Evolutionary conservation across 2,329 filamentous ascomycete genomes (phyloP).

Genomic region (Fusarium kyushuense): DNA sequence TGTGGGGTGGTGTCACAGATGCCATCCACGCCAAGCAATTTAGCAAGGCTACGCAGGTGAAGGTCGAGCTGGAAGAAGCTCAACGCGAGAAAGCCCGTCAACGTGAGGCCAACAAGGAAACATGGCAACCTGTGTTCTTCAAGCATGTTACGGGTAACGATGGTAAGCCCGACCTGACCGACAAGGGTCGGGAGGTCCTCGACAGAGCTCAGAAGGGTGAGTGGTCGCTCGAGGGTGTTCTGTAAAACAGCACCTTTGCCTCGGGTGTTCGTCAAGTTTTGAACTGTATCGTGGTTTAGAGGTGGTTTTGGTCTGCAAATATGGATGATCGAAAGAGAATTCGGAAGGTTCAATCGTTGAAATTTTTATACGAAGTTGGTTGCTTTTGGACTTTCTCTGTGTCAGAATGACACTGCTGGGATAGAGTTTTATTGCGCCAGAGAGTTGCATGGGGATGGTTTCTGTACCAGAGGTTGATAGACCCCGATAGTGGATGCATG

Average conservation of each 20-base stretch:
- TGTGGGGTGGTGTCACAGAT: constrained; percentile 89
- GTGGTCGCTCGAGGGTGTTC: constrained; percentile 62
- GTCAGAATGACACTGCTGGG: constrained; percentile 46
- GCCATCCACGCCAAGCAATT: constrained; percentile 88
- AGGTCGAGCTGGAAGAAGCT: constrained; percentile 90
- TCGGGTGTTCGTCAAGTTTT: background rate
- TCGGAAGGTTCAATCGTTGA: constrained; percentile 23
- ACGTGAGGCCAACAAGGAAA: constrained; percentile 74
- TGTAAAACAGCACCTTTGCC: constrained; percentile 21
- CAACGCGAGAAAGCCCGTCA: constrained; percentile 88
- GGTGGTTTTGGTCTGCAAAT: background rate
- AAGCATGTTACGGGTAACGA: constrained; percentile 67
- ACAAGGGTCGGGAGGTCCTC: constrained; percentile 64
- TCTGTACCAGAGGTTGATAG: constrained; percentile 11
- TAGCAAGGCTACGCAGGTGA: constrained; percentile 83
- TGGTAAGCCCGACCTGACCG: constrained; percentile 67
- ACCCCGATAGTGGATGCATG: constrained; percentile 39
- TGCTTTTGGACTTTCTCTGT: constrained; percentile 29
- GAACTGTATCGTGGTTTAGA: constrained; percentile 2
- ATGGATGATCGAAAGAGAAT: background rate
- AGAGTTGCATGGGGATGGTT: constrained; percentile 21
- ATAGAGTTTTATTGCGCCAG: constrained; percentile 45
- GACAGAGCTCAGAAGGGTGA: constrained; percentile 65
- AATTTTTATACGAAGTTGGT: constrained; percentile 39
- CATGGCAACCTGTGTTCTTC: constrained; percentile 93